A percentile compares a stretch with the other conserved stretches of the same genome.
phyloP scores from a whole-genome alignment of 2,329 filamentous ascomycete species.

The Coniochaeta hoffmannii region DNA sequence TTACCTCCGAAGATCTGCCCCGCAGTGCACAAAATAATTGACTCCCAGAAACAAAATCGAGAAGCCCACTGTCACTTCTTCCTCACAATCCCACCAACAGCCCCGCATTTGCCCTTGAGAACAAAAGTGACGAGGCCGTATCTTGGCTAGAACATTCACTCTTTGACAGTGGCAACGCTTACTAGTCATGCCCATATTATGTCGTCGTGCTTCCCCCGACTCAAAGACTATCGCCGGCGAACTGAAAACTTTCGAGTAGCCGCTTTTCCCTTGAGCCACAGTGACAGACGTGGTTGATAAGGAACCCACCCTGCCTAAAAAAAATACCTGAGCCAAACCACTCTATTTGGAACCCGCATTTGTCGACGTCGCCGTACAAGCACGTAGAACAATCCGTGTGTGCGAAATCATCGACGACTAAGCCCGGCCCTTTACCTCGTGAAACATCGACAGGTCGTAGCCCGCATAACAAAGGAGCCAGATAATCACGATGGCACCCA shows the following conservation, averaged over 20 bases:
- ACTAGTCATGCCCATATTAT: slow-evolving; percentile 8
- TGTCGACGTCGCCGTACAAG: neutral
- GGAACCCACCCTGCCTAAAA: neutral
- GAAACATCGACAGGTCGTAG: neutral
- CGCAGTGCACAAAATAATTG: slow-evolving; percentile 12
- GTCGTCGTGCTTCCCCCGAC: slow-evolving; percentile 8
- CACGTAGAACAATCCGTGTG: neutral
- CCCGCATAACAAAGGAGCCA: neutral
- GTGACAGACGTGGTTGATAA: neutral
- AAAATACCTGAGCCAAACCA: neutral
- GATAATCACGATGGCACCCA: slow-evolving; percentile 67
- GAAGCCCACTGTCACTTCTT: neutral
- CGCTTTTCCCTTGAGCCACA: neutral
- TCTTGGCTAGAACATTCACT: neutral
- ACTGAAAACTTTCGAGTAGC: slow-evolving; percentile 5
- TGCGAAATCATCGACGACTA: neutral
- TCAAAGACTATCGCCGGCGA: slow-evolving; percentile 6
- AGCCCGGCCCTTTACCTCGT: neutral
- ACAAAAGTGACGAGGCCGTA: neutral
- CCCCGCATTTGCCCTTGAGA: neutral
- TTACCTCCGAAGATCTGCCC: neutral
- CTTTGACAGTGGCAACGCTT: neutral
- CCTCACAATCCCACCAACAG: neutral
- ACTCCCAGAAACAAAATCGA: slow-evolving; percentile 8
- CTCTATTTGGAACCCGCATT: neutral